phyloP scores from a whole-genome alignment of 805 yeast genomes.

The Jamesozyma hellenica region DNA sequence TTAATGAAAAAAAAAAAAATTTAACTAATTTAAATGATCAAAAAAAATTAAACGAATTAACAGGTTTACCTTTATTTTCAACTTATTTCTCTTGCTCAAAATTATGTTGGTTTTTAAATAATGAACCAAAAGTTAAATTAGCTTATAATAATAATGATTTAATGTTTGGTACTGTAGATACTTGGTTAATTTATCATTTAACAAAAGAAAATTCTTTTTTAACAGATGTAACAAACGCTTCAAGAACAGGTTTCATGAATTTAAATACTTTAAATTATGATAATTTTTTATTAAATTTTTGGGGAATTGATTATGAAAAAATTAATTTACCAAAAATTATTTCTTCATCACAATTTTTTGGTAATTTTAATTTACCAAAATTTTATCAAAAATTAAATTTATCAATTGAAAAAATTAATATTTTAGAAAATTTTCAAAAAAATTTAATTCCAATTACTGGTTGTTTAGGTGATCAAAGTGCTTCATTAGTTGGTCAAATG shows the following conservation, averaged over 20 bases:
- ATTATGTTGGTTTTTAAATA: constrained; percentile 80
- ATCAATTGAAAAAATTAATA: constrained; percentile 40
- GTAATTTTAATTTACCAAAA: constrained; percentile 52
- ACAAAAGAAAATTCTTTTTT: constrained; percentile 61
- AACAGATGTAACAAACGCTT: constrained; percentile 85
- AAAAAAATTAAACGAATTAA: constrained; percentile 47
- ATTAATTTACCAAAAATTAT: constrained; percentile 66
- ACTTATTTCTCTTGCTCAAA: constrained; percentile 89
- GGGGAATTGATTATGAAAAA: constrained; percentile 64
- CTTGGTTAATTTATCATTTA: constrained; percentile 84
- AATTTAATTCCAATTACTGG: constrained; percentile 71
- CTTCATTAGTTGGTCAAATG: constrained; percentile 86
- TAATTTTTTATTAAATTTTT: constrained; percentile 59
- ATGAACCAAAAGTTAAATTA: constrained; percentile 53
- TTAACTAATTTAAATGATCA: constrained; percentile 45
- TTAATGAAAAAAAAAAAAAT: constrained; percentile 44
- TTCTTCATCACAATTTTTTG: constrained; percentile 70
- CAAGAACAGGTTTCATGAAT: constrained; percentile 85
- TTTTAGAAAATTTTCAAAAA: constrained; percentile 40
- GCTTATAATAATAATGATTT: constrained; percentile 68
- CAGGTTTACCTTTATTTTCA: constrained; percentile 73
- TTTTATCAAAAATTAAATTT: constrained; percentile 37
- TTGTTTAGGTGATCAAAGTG: constrained; percentile 88
- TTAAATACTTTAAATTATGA: constrained; percentile 68
- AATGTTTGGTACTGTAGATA: constrained; percentile 89